Percentiles rank a stretch among this genome's conserved stretches.
These are phyloP conservation scores for Umbelopsis sp. DNA, from an alignment of 192 early-diverging fungal species.

Conservation along the genomic window DNA sequence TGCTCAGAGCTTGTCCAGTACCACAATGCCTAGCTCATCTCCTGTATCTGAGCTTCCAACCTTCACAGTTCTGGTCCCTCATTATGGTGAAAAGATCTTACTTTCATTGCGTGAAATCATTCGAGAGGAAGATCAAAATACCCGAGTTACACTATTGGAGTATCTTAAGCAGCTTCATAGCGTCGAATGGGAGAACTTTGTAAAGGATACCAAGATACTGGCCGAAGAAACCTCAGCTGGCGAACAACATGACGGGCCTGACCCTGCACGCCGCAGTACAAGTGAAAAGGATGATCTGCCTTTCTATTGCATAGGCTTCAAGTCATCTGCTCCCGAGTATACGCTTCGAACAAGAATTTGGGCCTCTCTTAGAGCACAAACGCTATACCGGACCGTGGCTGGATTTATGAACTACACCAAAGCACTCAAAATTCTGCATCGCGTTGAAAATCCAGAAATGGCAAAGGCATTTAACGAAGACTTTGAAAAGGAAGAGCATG, in stretches of 20 bases:
- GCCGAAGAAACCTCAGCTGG: constrained; percentile 50
- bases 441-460: constrained; percentile 68
- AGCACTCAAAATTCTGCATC: constrained; percentile 67
- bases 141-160: constrained; percentile 69
- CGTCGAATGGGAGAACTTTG: constrained; percentile 79
- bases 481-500: constrained; percentile 50
- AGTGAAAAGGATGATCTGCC: constrained; percentile 65
- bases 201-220: constrained; percentile 71
- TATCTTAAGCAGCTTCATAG: constrained; percentile 67
- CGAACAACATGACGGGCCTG: constrained; percentile 1
- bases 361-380: constrained; percentile 74
- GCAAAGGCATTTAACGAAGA: constrained; percentile 48
- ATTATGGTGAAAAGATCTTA: constrained; percentile 74
- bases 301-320: constrained; percentile 72
- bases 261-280: neutral
- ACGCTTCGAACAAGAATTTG: constrained; percentile 72
- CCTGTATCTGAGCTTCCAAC: constrained; percentile 69
- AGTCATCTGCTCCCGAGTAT: constrained; percentile 67
- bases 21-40: constrained; percentile 61
- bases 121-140: constrained; percentile 68
- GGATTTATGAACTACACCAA: constrained; percentile 78
- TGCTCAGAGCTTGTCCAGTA: constrained; percentile 67
- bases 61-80: constrained; percentile 72
- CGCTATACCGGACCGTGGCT: constrained; percentile 71
- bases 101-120: constrained; percentile 74